Base-by-base conservation (phyloP, 345 rosid genomes). In the Alliaria petiolata region DNA sequence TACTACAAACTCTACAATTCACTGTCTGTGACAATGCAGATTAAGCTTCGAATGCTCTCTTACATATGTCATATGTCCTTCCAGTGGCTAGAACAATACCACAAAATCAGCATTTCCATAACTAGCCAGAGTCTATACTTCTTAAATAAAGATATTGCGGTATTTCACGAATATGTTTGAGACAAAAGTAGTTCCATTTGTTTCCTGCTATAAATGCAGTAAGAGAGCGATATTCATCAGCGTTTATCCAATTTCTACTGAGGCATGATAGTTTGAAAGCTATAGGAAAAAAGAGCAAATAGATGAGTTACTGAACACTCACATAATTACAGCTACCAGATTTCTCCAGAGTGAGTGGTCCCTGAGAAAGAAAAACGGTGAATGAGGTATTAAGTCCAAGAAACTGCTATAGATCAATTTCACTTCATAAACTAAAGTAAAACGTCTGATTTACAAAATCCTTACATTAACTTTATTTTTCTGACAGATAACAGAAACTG, bases 401-500 rank as follows among this genome's bases (percentile, higher is more conserved):
- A 66, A 69, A 36, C 45, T 39, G 33, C 66, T 30, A 75, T n/a
- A 62, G 42, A 65, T 8, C 77, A 67, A 65, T 25, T 38, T 8
- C 14, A 42, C 69, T 69, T 53, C 5, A 72, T 7, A 19, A 67
- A 7, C 56, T 42, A 46, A 42, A 58, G n/a, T n/a, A n/a, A n/a
- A n/a, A n/a, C n/a, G 57, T 56, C 46, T 30, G 72, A 55, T 67
- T 62, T 80, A 80, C 30, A n/a, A 69, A 46, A 12, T 42, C 25
- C 96, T 88, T 79, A 92, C 99, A 55, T 81, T 78, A 70, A 81
- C 71, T 79, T 84, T 85, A 42, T 73, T 80, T 61, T 83, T 67
- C 81, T 89, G 87, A 78, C 99, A 95, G 46, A 85, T 53, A 69
- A 95, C 80, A 65, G 92, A 85, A 20, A 92, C 90, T 36, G 96